Conservation (phyloP, 176 grass and related monocot species). For the Lolium multiflorum region DNA sequence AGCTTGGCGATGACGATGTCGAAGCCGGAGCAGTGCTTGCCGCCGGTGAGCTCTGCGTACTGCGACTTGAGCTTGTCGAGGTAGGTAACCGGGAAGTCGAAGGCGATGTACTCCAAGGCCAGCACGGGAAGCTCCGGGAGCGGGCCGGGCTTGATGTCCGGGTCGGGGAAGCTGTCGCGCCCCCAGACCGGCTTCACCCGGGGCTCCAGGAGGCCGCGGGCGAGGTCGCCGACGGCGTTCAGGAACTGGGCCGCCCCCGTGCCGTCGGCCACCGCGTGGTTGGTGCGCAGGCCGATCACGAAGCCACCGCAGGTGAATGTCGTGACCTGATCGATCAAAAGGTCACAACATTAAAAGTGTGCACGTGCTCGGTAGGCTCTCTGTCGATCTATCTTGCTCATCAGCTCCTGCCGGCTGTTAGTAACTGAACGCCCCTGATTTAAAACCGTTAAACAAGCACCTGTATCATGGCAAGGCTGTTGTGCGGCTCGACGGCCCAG, state of each 20-base stretch:
- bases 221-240: conserved; percentile 84
- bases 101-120: conserved; percentile 75
- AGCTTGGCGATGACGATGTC: conserved; percentile 85
- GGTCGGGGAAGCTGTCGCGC: conserved; percentile 76
- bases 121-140: conserved; percentile 79
- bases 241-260: conserved; percentile 91
- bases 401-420: too few relatives aligned
- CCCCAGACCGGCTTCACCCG: conserved; percentile 74
- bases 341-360: background rate
- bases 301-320: conserved; percentile 95
- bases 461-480: conserved; percentile 34
- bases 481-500: conserved; percentile 60
- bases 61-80: conserved; percentile 70
- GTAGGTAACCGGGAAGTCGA: conserved; percentile 72
- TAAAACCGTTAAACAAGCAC: background rate
- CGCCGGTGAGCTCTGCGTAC: conserved; percentile 56
- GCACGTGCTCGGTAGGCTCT: background rate
- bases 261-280: conserved; percentile 91
- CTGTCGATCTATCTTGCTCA: too few relatives aligned
- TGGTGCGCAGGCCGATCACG: conserved; percentile 83
- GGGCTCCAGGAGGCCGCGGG: conserved; percentile 77
- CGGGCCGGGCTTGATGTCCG: conserved; percentile 78
- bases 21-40: conserved; percentile 83
- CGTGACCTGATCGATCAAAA: conserved; percentile 60
- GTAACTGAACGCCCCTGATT: background rate